These are phyloP conservation scores for Daldinia caldariorum DNA, from an alignment of 495 filamentous ascomycete genomes.

Conservation along the genomic window DNA sequence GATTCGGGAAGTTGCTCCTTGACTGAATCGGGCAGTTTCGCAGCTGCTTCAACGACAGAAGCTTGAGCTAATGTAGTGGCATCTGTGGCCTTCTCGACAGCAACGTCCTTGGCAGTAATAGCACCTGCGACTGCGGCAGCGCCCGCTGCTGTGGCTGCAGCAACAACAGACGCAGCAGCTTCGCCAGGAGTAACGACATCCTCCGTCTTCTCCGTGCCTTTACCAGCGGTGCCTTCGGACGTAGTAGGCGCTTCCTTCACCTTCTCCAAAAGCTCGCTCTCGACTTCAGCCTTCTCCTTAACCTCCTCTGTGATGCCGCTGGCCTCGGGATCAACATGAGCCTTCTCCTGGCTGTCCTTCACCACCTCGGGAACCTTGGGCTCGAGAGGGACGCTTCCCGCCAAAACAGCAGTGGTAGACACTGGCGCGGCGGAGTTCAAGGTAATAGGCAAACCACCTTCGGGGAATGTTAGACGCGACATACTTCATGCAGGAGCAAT, in stretches of 20 bases:
- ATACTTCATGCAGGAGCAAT: neutral
- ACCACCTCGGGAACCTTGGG: conserved; percentile 71
- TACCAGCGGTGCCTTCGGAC: conserved; percentile 62
- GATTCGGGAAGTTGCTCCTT: conserved; percentile 50
- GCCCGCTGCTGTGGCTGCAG: conserved; percentile 51
- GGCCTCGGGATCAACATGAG: conserved; percentile 67
- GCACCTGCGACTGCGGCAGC: conserved; percentile 54
- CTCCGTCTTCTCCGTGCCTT: conserved; percentile 60
- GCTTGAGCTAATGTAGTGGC: conserved; percentile 42
- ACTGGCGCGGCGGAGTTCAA: conserved; percentile 74
- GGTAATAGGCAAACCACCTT: conserved; percentile 50
- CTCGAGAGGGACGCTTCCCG: conserved; percentile 76
- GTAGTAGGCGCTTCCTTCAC: conserved; percentile 66
- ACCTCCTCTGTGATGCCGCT: conserved; percentile 65
- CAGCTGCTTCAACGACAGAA: conserved; percentile 41
- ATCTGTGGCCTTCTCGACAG: conserved; percentile 47
- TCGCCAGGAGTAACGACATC: conserved; percentile 53
- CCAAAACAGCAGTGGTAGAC: conserved; percentile 78
- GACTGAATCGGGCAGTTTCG: conserved; percentile 50
- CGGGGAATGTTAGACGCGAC: conserved; percentile 20
- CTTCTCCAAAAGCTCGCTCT: conserved; percentile 68
- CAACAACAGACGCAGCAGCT: conserved; percentile 52
- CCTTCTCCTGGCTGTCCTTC: conserved; percentile 71
- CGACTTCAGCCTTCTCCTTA: conserved; percentile 68
- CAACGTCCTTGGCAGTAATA: conserved; percentile 48